Evolutionary conservation across 2,329 filamentous ascomycete species (phyloP), one percentile per base, ranked within the genome.

Genomic region (Fusarium verticillioides): DNA sequence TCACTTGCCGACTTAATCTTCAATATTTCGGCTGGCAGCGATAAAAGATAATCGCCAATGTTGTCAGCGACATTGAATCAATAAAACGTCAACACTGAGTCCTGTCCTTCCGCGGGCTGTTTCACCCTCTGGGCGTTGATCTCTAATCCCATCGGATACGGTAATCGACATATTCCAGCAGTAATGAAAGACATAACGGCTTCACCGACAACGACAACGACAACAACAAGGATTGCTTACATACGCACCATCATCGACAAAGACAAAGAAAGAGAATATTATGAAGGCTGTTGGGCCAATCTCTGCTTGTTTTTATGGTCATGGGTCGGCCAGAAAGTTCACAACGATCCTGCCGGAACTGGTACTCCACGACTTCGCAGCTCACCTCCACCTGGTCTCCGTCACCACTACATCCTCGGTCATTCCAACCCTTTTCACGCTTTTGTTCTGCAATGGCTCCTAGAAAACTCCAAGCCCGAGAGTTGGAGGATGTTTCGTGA

Each of bases 291-390:
- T 6, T 42, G 52, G 28, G 2, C 9, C 4, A 66, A 36, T n/a
- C 11, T 68, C 0, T 7, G 11, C 9, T 19, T 19, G n/a, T 23
- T 50, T 21, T 26, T 68, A 1, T 21, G 12, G 7, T 34, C 30
- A 10, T 68, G 65, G 65, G 30, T 68, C 9, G 65, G 65, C 0
- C 30, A 68, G 12, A 68, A 42, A 9, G 32, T 68, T 11, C 40
- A 43, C 3, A 23, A 12, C 15, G 63, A 68, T 3, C 34, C 46
- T 9, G 30, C 34, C 9, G 47, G 34, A 39, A 34, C 28, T 4
- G 26, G 9, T 7, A 13, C 52, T 2, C 42, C 32, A 30, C 65
- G 28, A 19, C 59, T 43, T 2, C 65, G 56, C 10, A 68, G 28
- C 5, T 28, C 26, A 36, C 42, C 47, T 30, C 63, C 19, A 2